These are phyloP conservation scores for Kernera saxatilis DNA, from an alignment of 345 rosid species.

Conservation along the genomic window DNA sequence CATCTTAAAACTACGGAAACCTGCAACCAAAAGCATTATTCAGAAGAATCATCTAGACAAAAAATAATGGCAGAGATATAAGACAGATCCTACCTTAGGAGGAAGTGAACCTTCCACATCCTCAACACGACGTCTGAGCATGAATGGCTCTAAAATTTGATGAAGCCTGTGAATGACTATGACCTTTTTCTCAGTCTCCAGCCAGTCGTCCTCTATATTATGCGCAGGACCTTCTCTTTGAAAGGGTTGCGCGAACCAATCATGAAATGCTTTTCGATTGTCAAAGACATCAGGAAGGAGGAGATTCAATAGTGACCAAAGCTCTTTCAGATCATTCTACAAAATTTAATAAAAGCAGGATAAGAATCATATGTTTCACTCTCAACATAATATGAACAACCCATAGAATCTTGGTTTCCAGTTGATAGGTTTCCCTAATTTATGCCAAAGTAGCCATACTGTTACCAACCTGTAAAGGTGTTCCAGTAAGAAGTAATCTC, in stretches of 20 bases:
- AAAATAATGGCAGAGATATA: background rate
- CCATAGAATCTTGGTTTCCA: slow-evolving; percentile 2
- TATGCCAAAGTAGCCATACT: slow-evolving; percentile 5
- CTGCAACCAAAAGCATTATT: slow-evolving; percentile 50
- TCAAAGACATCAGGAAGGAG: slow-evolving; percentile 99
- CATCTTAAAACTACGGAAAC: slow-evolving; percentile 87
- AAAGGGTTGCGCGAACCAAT: slow-evolving; percentile 99
- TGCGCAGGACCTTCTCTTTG: slow-evolving; percentile 78
- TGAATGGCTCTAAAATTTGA: slow-evolving; percentile 98
- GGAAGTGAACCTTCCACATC: slow-evolving; percentile 99
- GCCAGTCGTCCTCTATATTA: slow-evolving; percentile 99
- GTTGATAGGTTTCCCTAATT: background rate
- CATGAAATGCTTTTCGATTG: slow-evolving; percentile 98
- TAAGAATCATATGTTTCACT: background rate
- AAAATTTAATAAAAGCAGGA: slow-evolving; percentile 1
- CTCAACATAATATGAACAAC: slow-evolving; percentile 1
- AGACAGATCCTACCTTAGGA: slow-evolving; percentile 67
- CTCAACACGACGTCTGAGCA: slow-evolving; percentile 99
- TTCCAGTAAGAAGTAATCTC: slow-evolving; percentile 98
- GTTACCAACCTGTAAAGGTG: slow-evolving; percentile 91
- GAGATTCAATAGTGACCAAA: slow-evolving; percentile 97
- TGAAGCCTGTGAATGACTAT: slow-evolving; percentile 98
- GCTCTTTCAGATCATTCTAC: slow-evolving; percentile 99
- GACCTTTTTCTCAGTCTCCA: slow-evolving; percentile 99
- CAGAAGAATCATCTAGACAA: slow-evolving; percentile 25